Evolutionary conservation across 1,284 basidiomycete species (phyloP).

Genomic region (Leccinum insolens): DNA sequence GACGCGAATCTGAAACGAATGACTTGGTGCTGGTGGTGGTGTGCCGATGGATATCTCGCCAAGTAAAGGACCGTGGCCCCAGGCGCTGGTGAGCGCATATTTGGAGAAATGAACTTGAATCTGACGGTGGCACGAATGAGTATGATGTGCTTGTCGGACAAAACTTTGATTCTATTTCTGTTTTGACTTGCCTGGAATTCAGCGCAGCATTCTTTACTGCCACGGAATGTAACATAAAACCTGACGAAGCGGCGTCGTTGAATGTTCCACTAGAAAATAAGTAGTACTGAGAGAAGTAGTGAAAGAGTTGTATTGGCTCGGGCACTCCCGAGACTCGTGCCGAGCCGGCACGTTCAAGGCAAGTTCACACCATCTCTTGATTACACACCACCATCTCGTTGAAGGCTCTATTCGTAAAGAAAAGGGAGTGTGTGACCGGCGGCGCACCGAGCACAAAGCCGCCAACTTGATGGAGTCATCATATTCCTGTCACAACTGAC

Average conservation of each 20-base stretch:
- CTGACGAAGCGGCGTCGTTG: conserved; percentile 13
- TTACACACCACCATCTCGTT: neutral
- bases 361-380: neutral
- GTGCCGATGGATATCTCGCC: conserved; percentile 5
- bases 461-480: conserved; percentile 4
- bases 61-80: conserved; percentile 3
- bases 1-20: conserved; percentile 25
- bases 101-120: conserved; percentile 21
- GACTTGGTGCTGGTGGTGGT: neutral
- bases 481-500: conserved; percentile 18
- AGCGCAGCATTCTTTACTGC: conserved; percentile 31
- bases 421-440: neutral
- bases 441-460: neutral
- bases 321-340: neutral
- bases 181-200: conserved; percentile 27
- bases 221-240: conserved; percentile 34
- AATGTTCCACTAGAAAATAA: conserved; percentile 3
- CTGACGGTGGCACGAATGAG: conserved; percentile 11
- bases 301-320: neutral
- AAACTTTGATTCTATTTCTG: neutral
- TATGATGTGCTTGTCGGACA: neutral
- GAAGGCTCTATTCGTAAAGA: neutral
- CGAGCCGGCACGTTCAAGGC: neutral
- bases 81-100: neutral
- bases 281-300: too few species aligned